Base-by-base conservation (phyloP, 257 asterid genomes). In the Rubia yunnanensis region DNA sequence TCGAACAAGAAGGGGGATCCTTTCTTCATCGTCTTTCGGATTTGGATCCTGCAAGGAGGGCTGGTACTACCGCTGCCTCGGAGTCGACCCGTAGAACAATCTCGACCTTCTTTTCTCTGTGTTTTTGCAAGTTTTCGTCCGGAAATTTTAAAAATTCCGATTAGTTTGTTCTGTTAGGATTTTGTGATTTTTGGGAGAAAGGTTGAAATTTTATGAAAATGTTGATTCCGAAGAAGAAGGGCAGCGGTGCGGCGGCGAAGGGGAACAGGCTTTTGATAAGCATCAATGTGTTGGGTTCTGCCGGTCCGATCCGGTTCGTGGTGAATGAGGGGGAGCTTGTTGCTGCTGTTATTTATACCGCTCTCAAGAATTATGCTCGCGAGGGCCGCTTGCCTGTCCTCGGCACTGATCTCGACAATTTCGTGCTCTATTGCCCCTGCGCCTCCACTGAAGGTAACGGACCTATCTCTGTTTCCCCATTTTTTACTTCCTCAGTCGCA, bases 51-150 rank as follows among this genome's bases (percentile, higher is more conserved):
- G 94, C 86, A 88, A 84, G 80, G 86, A 81, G 77, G 98, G 91
- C 92, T 91, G 98, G 98, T 86, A 91, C 83, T 91, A 74, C 75
- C 96, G 95, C 79, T 91, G 98, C 95, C 75, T 85, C 48, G 98
- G 96, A 68, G 69, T 85, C 66, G 96, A 92, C 80, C 98, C 97
- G 6, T 89, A 78, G 39, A 85, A 10, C 27, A 64, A 24, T 17
- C 22, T 1, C 38, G 44, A 62, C 66, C 57, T 31, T 31, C 18
- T 13, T 59, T 31, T 17, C 15, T 58, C 63, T 15, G 20, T 31
- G 15, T 32, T 72, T 14, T n/a, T 65, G 49, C 23, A 8, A 41
- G 10, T n/a, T 17, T 65, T 58, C 36, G 18, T 38, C 27, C 57
- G 27, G 27, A 49, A 30, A 11, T 36, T 26, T 52, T 18, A 9